Evolutionary conservation across 2,329 filamentous ascomycete species (phyloP).

Genomic region (Pyrenophora seminiperda): DNA sequence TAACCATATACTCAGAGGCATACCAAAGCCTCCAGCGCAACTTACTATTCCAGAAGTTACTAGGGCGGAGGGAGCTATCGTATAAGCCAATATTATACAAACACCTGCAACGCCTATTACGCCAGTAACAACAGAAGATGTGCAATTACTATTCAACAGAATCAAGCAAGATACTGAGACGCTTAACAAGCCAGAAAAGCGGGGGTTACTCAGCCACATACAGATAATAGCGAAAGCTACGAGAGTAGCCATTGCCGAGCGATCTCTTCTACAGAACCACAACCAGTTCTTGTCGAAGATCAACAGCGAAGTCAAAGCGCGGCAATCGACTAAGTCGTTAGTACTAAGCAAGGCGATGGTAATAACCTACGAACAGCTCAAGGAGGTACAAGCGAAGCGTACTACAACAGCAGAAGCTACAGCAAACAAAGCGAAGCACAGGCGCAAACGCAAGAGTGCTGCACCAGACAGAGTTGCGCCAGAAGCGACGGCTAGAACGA

Average conservation of each 20-base stretch:
- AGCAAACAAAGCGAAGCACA: too few relatives aligned
- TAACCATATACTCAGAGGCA: slow-evolving; percentile 35
- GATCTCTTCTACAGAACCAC: slow-evolving; percentile 32
- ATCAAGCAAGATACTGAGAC: slow-evolving; percentile 20
- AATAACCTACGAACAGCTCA: neutral
- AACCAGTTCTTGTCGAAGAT: slow-evolving; percentile 33
- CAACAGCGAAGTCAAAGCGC: slow-evolving; percentile 36
- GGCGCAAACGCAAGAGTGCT: too few relatives aligned
- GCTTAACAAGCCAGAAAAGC: slow-evolving; percentile 16
- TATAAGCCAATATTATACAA: slow-evolving; percentile 26
- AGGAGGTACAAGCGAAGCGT: neutral
- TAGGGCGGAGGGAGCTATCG: too few relatives aligned
- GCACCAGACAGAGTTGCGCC: too few relatives aligned
- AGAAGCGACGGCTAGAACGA: too few relatives aligned
- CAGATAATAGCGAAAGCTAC: slow-evolving; percentile 27
- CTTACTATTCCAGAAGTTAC: slow-evolving; percentile 12
- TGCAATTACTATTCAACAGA: slow-evolving; percentile 19
- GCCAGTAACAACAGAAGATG: slow-evolving; percentile 22
- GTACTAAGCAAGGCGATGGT: slow-evolving; percentile 1
- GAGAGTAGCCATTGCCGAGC: slow-evolving; percentile 29
- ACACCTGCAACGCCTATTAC: slow-evolving; percentile 20
- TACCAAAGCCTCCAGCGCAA: slow-evolving; percentile 25
- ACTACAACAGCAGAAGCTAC: too few relatives aligned
- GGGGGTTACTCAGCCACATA: slow-evolving; percentile 18
- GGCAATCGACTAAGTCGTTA: slow-evolving; percentile 27